A percentile compares a stretch with the other conserved stretches of the same genome.
Conservation (phyloP, 352 stramenopile species). For the Phytophthora hibernalis region DNA sequence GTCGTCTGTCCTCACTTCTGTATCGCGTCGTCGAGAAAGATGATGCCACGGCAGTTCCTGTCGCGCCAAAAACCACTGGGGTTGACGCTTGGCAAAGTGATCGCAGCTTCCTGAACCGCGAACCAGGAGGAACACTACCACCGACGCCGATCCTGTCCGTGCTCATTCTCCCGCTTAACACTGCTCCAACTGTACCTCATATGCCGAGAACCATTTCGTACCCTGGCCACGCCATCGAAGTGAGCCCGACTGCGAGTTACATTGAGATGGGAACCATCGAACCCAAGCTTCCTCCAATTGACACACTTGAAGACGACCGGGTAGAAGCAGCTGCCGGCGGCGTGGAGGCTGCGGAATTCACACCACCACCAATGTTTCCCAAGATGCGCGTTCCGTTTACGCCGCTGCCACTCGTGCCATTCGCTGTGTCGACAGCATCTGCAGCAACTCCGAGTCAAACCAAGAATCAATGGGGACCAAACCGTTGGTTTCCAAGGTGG, state of each 20-base stretch:
- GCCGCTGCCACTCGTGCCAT: slow-evolving; percentile 15
- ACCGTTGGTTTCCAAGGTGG: slow-evolving; percentile 14
- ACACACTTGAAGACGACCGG: slow-evolving; percentile 19
- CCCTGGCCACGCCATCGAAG: slow-evolving; percentile 54
- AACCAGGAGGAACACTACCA: slow-evolving; percentile 28
- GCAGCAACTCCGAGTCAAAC: not conserved
- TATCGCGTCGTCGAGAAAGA: slow-evolving; percentile 69
- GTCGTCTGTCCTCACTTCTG: slow-evolving; percentile 60
- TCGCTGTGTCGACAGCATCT: not conserved
- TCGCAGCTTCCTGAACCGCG: slow-evolving; percentile 58
- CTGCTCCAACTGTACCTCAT: slow-evolving; percentile 38
- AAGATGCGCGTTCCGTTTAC: slow-evolving; percentile 46
- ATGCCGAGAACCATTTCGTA: slow-evolving; percentile 49
- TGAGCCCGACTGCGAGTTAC: slow-evolving; percentile 56
- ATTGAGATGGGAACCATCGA: slow-evolving; percentile 71
- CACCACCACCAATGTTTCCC: slow-evolving; percentile 50
- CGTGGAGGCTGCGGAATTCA: slow-evolving; percentile 40
- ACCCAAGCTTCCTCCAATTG: slow-evolving; percentile 45
- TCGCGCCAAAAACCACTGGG: not conserved
- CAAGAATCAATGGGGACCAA: slow-evolving; percentile 19
- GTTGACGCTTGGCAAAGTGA: slow-evolving; percentile 58
- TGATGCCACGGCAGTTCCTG: slow-evolving; percentile 21
- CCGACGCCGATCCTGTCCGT: slow-evolving; percentile 40
- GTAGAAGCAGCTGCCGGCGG: slow-evolving; percentile 3
- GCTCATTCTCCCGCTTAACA: slow-evolving; percentile 32